Evolutionary conservation across 2,329 filamentous ascomycete species (phyloP).

Genomic region (Ciborinia camelliae): DNA sequence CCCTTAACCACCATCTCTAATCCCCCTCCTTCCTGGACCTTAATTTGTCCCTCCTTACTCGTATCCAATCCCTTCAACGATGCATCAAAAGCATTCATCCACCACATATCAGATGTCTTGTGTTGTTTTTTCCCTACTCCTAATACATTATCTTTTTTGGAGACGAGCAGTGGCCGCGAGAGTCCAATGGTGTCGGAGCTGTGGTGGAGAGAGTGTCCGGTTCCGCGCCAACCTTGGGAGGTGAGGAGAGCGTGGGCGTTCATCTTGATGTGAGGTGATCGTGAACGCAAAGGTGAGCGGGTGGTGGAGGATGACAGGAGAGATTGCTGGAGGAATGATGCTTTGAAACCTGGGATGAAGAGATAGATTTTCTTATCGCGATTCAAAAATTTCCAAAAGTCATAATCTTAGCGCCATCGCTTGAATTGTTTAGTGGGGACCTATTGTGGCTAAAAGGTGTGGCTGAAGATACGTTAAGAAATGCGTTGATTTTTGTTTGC

Average conservation of each 20-base stretch:
- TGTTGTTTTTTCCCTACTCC: constrained; percentile 77
- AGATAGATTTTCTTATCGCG: constrained; percentile 19
- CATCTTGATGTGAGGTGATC: constrained; percentile 52
- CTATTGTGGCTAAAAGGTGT: neutral
- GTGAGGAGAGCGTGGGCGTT: constrained; percentile 79
- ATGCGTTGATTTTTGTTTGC: neutral
- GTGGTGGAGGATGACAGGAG: neutral
- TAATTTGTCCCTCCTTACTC: constrained; percentile 51
- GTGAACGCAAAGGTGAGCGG: neutral
- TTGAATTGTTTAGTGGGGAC: neutral
- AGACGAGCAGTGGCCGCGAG: constrained; percentile 76
- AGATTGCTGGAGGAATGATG: neutral
- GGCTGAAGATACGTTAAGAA: neutral
- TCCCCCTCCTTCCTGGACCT: constrained; percentile 53
- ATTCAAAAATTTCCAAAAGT: constrained; percentile 14
- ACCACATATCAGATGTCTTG: constrained; percentile 79
- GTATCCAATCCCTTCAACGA: constrained; percentile 78
- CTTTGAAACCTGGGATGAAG: constrained; percentile 6
- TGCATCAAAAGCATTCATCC: constrained; percentile 91
- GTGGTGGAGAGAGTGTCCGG: constrained; percentile 82
- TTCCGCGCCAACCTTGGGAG: constrained; percentile 85
- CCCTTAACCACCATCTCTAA: constrained; percentile 56
- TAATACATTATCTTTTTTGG: constrained; percentile 74
- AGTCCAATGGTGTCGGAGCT: constrained; percentile 71
- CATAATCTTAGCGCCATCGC: constrained; percentile 15